Evolutionary conservation across 768 basidiomycete genomes (phyloP), one percentile per base, ranked within the genome.

Genomic region (Hericium erinaceus): DNA sequence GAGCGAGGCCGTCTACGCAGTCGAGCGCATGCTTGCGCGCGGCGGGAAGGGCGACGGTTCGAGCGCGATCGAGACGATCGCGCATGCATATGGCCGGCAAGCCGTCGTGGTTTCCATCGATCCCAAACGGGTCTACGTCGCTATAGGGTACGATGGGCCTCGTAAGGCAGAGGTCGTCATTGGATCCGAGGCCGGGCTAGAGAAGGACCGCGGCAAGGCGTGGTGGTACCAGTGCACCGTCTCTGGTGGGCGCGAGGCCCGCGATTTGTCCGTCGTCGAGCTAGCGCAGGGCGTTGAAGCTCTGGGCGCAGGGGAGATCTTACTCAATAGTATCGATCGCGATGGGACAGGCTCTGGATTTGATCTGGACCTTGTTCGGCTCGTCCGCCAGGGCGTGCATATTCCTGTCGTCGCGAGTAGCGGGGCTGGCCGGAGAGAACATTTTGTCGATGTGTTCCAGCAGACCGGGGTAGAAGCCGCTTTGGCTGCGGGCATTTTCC

Each of bases 211-310:
- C 55, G 85, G 82, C 46, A 85, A 82, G 67, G 86, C 84, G 46
- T 98, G 97, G 94, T 98, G 95, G 97, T 99, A 99, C 71, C 93
- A 95, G 68, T 98, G 97, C 71, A 98, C 97, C 11, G 89, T 98
- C 50, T 89, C 86, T 1, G 95, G 97, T 40, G 97, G 97, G 13
- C 84, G 97, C 33, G 89, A 93, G 68, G 62, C 76, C 22, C 83
- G 93, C 12, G 83, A 83, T 39, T 72, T 99, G 37, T 97, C 95
- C 13, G 95, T 85, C 46, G 83, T 92, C 20, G 85, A 98, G 71
- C 83, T 99, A n/a, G 92, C 89, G 16, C 76, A 82, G 58, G 97
- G 95, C 12, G 92, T 85, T n/a, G 92, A 97, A 69, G 69, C 69
- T 41, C 81, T 99, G 15, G 97, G 97, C 3, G 95, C 97, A 0